Evolutionary conservation across 352 stramenopile species (phyloP).

Genomic region (Globisporangium acanthophoron): DNA sequence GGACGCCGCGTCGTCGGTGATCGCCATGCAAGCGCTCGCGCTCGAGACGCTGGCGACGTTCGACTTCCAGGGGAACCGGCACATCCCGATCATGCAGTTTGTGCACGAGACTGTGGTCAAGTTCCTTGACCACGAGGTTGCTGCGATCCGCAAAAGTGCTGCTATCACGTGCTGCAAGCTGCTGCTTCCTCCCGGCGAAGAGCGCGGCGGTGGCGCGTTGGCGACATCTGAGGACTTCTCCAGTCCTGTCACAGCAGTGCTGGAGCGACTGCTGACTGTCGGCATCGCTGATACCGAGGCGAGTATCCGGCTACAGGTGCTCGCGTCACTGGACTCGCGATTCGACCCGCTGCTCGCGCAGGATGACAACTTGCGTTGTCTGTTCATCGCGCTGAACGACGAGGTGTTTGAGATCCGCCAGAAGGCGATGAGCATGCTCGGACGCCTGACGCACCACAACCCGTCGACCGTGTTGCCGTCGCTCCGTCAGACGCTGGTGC

Average conservation of each 20-base stretch:
- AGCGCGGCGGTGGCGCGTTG: conserved; percentile 34
- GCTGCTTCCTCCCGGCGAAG: conserved; percentile 62
- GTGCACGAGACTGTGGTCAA: conserved; percentile 86
- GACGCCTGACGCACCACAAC: conserved; percentile 81
- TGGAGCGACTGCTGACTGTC: conserved; percentile 77
- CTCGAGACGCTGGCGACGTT: conserved; percentile 84
- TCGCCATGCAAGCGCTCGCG: conserved; percentile 77
- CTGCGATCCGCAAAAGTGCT: conserved; percentile 77
- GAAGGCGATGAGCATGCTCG: conserved; percentile 85
- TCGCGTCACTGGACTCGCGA: conserved; percentile 72
- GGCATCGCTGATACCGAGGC: conserved; percentile 85
- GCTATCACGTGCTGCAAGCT: conserved; percentile 88
- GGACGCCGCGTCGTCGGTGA: conserved; percentile 45
- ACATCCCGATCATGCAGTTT: conserved; percentile 86
- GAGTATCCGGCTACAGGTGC: conserved; percentile 75
- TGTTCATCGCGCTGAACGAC: conserved; percentile 87
- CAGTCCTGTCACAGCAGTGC: conserved; percentile 61
- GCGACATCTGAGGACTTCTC: conserved; percentile 73
- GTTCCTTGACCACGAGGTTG: conserved; percentile 83
- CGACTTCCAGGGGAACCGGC: conserved; percentile 80
- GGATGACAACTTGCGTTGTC: conserved; percentile 78
- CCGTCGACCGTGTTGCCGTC: conserved; percentile 76
- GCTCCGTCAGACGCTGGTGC: conserved; percentile 78
- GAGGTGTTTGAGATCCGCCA: conserved; percentile 86
- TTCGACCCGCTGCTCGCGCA: conserved; percentile 78